Evolutionary conservation across 441 rosid species (phyloP).

Genomic region (Kokia cookei): DNA sequence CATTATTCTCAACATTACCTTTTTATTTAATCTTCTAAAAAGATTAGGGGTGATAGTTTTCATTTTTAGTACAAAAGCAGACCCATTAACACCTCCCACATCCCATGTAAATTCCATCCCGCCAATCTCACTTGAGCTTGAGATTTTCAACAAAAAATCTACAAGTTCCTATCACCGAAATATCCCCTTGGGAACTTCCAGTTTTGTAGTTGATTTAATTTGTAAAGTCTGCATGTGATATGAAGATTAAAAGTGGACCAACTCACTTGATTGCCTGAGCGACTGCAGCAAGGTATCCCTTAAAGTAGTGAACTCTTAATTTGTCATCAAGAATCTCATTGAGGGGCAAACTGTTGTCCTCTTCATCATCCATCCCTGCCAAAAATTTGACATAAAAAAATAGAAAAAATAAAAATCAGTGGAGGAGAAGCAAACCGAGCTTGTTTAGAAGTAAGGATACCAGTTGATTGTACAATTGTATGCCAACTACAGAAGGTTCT

Average conservation of each 20-base stretch:
- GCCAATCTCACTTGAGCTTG: background rate
- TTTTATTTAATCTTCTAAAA: background rate
- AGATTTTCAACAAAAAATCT: background rate
- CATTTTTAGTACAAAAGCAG: background rate
- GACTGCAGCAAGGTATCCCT: constrained; percentile 45
- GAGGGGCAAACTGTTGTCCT: constrained; percentile 32
- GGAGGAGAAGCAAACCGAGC: background rate
- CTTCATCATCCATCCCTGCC: constrained; percentile 77
- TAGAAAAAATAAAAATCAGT: background rate
- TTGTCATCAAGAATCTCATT: constrained; percentile 64
- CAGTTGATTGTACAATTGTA: background rate
- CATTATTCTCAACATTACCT: background rate
- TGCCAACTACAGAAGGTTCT: background rate
- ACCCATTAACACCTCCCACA: background rate
- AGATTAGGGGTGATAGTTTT: background rate
- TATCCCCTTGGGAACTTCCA: background rate
- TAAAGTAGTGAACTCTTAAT: constrained; percentile 42
- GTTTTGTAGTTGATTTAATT: background rate
- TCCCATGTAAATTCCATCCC: background rate
- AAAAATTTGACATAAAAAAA: background rate
- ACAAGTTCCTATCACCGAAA: background rate
- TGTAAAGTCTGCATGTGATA: background rate
- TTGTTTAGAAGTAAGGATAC: background rate
- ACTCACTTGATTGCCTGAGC: constrained; percentile 59
- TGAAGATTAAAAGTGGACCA: background rate